These are phyloP conservation scores for Periconia sp. DNA, from an alignment of 2,329 filamentous ascomycete genomes.

Conservation along the genomic window DNA sequence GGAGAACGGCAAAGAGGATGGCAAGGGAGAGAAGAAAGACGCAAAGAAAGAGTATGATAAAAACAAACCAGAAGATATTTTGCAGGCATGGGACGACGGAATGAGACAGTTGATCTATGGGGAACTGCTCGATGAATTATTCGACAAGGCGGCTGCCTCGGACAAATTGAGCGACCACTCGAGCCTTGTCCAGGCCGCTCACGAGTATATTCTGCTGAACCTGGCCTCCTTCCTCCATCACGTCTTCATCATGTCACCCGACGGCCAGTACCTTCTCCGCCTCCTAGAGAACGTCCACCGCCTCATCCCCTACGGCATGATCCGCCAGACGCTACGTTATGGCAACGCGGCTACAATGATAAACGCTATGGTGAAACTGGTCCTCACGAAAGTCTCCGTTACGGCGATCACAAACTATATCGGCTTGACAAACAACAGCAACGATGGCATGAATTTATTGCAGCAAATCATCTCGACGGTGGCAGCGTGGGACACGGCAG, in stretches of 20 bases:
- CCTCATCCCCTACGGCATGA: constrained; percentile 69
- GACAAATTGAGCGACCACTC: constrained; percentile 66
- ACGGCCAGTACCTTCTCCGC: constrained; percentile 73
- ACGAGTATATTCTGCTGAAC: constrained; percentile 70
- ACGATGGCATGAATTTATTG: constrained; percentile 79
- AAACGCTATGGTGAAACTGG: constrained; percentile 69
- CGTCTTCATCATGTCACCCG: constrained; percentile 70
- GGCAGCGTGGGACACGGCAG: constrained; percentile 70
- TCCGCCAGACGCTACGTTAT: constrained; percentile 72
- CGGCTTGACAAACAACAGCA: constrained; percentile 68
- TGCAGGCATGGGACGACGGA: constrained; percentile 67
- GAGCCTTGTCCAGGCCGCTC: constrained; percentile 62
- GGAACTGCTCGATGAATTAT: constrained; percentile 65
- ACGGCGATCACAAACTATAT: constrained; percentile 78
- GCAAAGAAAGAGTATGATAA: constrained; percentile 56
- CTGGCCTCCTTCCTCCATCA: constrained; percentile 75
- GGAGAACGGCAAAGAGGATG: constrained; percentile 10
- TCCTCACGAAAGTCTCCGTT: constrained; percentile 77
- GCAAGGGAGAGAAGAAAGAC: background rate
- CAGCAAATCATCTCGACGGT: constrained; percentile 76
- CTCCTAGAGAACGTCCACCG: constrained; percentile 70
- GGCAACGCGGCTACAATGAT: constrained; percentile 84
- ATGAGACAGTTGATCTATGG: constrained; percentile 69
- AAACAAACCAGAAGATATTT: constrained; percentile 61
- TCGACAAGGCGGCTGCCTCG: constrained; percentile 62